A percentile compares a stretch with the other conserved stretches of the same genome.
phyloP scores from a whole-genome alignment of 176 grass and related monocot species.

The Neostapfia colusana region DNA sequence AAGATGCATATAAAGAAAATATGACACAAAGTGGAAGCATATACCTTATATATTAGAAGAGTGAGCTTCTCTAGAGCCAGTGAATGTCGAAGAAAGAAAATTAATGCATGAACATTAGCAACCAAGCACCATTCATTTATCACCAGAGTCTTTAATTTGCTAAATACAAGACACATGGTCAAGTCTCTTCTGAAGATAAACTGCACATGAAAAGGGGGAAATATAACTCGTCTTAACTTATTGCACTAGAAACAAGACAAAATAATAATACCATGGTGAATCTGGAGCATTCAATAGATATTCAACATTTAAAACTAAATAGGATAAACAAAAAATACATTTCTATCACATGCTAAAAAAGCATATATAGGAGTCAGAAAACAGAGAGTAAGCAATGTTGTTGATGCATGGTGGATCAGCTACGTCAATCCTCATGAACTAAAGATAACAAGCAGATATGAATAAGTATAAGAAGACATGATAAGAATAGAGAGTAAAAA shows the following conservation, averaged over 20 bases:
- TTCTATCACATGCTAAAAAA: neutral
- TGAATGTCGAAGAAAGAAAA: neutral
- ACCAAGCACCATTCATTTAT: neutral
- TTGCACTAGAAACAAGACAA: neutral
- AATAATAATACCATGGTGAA: neutral
- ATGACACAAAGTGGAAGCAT: neutral
- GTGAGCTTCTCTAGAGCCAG: neutral
- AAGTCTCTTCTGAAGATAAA: neutral
- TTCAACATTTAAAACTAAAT: neutral
- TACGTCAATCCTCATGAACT: neutral
- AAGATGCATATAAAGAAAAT: neutral
- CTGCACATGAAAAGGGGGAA: neutral
- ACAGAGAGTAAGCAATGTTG: neutral
- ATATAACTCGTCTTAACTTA: neutral
- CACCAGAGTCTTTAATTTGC: neutral
- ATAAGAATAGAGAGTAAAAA: neutral
- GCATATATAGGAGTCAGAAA: no score
- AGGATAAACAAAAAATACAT: neutral
- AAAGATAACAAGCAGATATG: neutral
- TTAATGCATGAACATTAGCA: neutral
- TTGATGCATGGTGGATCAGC: neutral
- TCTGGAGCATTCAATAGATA: no score
- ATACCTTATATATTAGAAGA: neutral
- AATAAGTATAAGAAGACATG: neutral
- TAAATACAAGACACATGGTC: neutral